Percentiles rank a stretch among this genome's conserved stretches.
phyloP scores from a whole-genome alignment of 2,329 filamentous ascomycete genomes.

The Trichocomaceae sp. region DNA sequence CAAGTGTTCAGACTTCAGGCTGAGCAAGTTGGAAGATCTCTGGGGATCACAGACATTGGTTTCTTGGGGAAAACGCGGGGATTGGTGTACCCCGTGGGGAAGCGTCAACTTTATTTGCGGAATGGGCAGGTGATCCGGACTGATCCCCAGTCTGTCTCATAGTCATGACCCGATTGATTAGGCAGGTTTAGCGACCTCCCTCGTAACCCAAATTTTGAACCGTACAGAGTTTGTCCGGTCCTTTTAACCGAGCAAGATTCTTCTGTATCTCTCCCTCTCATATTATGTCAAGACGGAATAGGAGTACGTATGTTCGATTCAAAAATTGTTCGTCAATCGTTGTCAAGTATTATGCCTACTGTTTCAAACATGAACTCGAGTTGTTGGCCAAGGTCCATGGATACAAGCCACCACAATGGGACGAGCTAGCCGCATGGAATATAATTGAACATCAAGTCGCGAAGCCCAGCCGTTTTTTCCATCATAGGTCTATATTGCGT shows the following conservation, averaged over 20 bases:
- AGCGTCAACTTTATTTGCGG: neutral
- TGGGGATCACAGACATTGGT: too few species aligned
- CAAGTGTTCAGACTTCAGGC: too few species aligned
- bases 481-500: neutral
- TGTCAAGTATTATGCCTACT: too few species aligned
- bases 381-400: too few species aligned
- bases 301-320: too few species aligned
- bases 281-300: too few species aligned
- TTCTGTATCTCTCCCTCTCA: too few species aligned
- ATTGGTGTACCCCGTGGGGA: constrained; percentile 1
- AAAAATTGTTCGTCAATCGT: too few species aligned
- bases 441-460: too few species aligned
- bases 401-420: too few species aligned
- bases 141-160: neutral
- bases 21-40: neutral
- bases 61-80: neutral
- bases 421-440: too few species aligned
- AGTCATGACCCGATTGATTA: neutral
- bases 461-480: neutral
- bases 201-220: neutral
- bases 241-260: neutral
- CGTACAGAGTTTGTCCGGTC: neutral
- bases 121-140: neutral
- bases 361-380: too few species aligned
- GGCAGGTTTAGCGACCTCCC: neutral